These are phyloP conservation scores for Bauhinia variegata DNA, from an alignment of 306 rosid genomes.

Conservation along the genomic window DNA sequence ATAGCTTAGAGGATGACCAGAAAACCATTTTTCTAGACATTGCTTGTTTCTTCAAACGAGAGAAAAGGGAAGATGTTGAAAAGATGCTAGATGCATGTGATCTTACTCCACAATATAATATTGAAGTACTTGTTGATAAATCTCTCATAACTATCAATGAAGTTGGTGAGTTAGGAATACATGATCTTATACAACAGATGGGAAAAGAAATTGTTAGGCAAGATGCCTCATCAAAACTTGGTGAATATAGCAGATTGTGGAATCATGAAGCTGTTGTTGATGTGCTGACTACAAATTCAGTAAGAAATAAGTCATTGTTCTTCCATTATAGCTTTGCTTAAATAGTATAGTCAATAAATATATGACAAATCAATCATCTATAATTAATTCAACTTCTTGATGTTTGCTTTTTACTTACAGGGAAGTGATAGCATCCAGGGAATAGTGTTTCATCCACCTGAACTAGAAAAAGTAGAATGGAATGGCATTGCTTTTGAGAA, in stretches of 20 bases:
- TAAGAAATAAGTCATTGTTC: neutral
- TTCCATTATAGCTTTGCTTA: neutral
- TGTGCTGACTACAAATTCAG: neutral
- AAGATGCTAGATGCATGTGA: neutral
- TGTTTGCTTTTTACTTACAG: neutral
- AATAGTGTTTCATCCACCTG: too few relatives aligned
- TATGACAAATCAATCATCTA: too few relatives aligned
- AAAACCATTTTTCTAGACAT: conserved; percentile 22
- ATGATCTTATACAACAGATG: conserved; percentile 14
- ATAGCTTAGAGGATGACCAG: neutral
- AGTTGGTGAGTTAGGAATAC: neutral
- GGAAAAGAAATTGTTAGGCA: neutral
- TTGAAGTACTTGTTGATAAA: neutral
- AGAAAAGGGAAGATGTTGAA: conserved; percentile 14
- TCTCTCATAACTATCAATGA: neutral
- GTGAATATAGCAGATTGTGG: neutral
- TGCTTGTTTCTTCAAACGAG: conserved; percentile 32
- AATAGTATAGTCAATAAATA: neutral
- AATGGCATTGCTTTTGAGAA: too few relatives aligned
- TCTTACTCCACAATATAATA: neutral
- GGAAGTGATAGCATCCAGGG: neutral
- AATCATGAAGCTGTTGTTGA: neutral
- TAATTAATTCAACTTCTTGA: too few relatives aligned
- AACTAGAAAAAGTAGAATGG: too few relatives aligned
- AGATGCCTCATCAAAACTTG: neutral